Evolutionary conservation across 2,329 filamentous ascomycete species (phyloP), one percentile per base, ranked within the genome.

Genomic region (Paradendryphiella salina): DNA sequence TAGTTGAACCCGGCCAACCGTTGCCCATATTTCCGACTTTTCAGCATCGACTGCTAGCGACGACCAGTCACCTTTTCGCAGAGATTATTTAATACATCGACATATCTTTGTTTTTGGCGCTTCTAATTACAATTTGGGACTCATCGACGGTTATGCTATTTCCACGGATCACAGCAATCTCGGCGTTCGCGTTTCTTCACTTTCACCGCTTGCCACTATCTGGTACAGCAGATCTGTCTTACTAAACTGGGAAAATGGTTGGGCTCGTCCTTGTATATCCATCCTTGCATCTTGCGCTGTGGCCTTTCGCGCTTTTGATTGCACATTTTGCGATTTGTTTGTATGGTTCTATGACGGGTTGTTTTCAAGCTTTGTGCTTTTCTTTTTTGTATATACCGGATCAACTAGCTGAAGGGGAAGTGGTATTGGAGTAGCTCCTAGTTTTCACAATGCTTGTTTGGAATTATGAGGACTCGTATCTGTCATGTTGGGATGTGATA

Each of bases 261-360:
- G 57, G 61, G 49, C 49, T 56, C 39, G 47, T 57, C 57, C 57
- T 66, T 71, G 65, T 71, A 72, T 71, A 72, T 69, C 70, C 68
- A 61, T 63, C 53, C 33, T 45, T 59, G 52, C 57, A 62, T 66
- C 50, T 63, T 40, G 48, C 39, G 29, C 36, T 39, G 42, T 40
- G 51, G 54, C 36, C 32, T 43, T 54, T 42, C 44, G 32, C 32
- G 33, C 29, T n/a, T 37, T 26, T 34, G 14, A 15, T 36, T 23
- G 17, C 32, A 18, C 26, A 26, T 28, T 35, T 29, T 35, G 29
- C 51, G 46, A 40, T 45, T 34, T 39, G 23, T 28, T 21, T 40
- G 35, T 40, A 8, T 26, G 26, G 26, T 46, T 46, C 15, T 18
- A 46, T 46, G 44, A 40, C 17, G 35, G 44, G 14, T 20, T 23